A percentile compares a stretch with the other conserved stretches of the same genome.
phyloP scores from a whole-genome alignment of 2,329 filamentous ascomycete genomes.

The Ceratocystis variospora region DNA sequence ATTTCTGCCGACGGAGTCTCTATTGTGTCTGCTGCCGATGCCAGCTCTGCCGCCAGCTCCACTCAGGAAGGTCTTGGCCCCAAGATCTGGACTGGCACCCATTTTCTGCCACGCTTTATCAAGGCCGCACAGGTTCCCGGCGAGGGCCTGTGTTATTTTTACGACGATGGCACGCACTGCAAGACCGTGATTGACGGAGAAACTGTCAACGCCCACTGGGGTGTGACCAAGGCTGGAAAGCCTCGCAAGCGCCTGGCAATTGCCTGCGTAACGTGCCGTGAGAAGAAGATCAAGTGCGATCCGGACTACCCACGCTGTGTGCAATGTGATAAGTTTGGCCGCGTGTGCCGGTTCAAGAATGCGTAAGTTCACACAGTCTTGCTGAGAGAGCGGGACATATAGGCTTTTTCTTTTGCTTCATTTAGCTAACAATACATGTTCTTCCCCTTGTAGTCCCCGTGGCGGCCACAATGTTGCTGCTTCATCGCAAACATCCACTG shows the following conservation, averaged over 20 bases:
- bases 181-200: constrained; percentile 77
- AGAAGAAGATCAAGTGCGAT: constrained; percentile 97
- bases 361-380: constrained; percentile 45
- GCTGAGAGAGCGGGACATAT: too few relatives aligned
- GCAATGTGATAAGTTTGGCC: constrained; percentile 83
- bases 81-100: constrained; percentile 56
- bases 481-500: constrained; percentile 33
- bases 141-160: constrained; percentile 72
- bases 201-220: constrained; percentile 80
- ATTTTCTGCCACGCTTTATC: constrained; percentile 53
- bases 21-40: not conserved
- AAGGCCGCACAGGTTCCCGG: constrained; percentile 54
- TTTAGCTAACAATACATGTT: not conserved
- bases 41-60: constrained; percentile 28
- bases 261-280: constrained; percentile 82
- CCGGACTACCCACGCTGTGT: constrained; percentile 76
- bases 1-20: not conserved
- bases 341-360: constrained; percentile 72
- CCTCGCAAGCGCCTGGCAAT: constrained; percentile 81
- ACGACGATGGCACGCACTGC: constrained; percentile 72
- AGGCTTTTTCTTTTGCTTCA: too few relatives aligned
- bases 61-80: constrained; percentile 49
- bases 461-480: constrained; percentile 46
- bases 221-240: constrained; percentile 86
- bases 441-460: constrained; percentile 32